Percentiles rank a stretch among this genome's conserved stretches.
These are phyloP conservation scores for Lachancea quebecensis DNA, from an alignment of 805 yeast species.

Conservation along the genomic window DNA sequence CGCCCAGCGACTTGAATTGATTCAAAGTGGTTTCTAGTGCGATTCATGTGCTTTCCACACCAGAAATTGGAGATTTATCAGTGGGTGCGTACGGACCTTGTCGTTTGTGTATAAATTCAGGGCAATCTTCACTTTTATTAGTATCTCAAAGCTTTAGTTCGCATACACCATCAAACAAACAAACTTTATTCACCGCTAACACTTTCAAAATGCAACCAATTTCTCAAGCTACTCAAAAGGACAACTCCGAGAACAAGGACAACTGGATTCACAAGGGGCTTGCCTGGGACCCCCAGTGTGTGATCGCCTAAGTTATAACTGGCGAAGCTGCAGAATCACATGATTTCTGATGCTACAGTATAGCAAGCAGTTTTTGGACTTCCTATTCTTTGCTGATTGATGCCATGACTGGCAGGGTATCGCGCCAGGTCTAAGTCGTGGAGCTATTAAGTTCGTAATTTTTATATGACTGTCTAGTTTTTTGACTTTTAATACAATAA, in stretches of 20 bases:
- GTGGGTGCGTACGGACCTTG: neutral
- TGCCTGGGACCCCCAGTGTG: slow-evolving; percentile 13
- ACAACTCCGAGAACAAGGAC: slow-evolving; percentile 11
- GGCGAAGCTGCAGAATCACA: neutral
- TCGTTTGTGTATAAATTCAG: neutral
- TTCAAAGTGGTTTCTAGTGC: neutral
- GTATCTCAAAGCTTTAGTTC: neutral
- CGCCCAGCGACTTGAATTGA: neutral
- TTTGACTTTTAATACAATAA: neutral
- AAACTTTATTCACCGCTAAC: neutral
- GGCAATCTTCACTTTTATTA: neutral
- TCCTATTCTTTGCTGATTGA: neutral
- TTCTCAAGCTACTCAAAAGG: slow-evolving; percentile 11
- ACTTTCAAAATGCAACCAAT: slow-evolving; percentile 9
- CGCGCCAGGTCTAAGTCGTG: too few relatives aligned
- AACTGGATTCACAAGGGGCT: slow-evolving; percentile 12
- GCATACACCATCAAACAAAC: neutral
- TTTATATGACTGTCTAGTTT: neutral
- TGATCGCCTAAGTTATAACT: slow-evolving; percentile 7
- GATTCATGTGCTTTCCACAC: neutral
- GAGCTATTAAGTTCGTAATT: slow-evolving; percentile 2
- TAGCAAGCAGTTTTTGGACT: neutral
- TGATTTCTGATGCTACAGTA: neutral
- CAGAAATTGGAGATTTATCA: neutral
- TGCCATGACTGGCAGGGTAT: too few relatives aligned